phyloP scores from a whole-genome alignment of 331 rosid species.

The Malus hybrid region DNA sequence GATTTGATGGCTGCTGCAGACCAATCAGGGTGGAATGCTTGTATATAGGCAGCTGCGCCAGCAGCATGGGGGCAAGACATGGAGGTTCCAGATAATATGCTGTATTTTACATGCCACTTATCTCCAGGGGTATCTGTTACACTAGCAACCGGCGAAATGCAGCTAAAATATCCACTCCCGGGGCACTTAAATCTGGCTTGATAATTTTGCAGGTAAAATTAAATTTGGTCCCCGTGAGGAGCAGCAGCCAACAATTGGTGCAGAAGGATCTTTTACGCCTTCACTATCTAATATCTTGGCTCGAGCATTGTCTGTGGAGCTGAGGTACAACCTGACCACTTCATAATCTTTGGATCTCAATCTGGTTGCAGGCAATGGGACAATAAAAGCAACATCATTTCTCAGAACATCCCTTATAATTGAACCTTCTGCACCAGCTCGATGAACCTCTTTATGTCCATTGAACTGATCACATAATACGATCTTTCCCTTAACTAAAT shows the following conservation, averaged over 20 bases:
- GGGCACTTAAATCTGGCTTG: conserved; percentile 45
- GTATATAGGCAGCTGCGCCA: conserved; percentile 30
- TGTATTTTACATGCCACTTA: conserved; percentile 10
- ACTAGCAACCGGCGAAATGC: conserved; percentile 14
- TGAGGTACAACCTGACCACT: conserved; percentile 14
- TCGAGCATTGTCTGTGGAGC: neutral
- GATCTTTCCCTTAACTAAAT: conserved; percentile 23
- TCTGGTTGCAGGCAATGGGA: neutral
- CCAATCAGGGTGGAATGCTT: conserved; percentile 26
- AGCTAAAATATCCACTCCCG: conserved; percentile 43
- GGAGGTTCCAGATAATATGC: conserved; percentile 28
- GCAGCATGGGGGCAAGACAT: conserved; percentile 44
- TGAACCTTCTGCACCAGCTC: conserved; percentile 13
- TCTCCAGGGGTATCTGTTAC: neutral
- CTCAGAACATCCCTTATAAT: neutral
- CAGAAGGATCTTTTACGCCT: neutral
- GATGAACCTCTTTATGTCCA: neutral
- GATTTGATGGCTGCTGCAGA: conserved; percentile 43
- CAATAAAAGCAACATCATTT: neutral
- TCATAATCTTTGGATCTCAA: neutral
- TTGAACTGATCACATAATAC: neutral
- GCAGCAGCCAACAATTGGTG: neutral
- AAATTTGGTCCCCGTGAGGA: conserved; percentile 20
- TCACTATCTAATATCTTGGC: conserved; percentile 21
- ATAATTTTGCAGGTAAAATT: neutral